Conservation (phyloP, 2,329 filamentous ascomycete species). For the Aspergillus tamarii region DNA sequence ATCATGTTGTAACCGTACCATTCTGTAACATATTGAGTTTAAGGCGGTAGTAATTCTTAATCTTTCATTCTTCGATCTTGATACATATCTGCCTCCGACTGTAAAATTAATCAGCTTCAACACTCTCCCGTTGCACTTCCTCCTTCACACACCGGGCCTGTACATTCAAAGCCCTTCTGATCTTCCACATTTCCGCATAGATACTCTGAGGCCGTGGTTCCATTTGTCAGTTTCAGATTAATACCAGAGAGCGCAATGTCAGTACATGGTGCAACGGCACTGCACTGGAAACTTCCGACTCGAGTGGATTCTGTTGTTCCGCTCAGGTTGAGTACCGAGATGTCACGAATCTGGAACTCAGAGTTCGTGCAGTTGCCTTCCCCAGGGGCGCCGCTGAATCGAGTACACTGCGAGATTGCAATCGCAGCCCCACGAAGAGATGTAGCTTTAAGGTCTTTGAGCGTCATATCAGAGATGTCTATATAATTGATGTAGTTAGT, state of each 20-base stretch:
- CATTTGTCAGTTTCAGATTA: slow-evolving; percentile 24
- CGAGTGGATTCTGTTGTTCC: slow-evolving; percentile 23
- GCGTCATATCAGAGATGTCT: slow-evolving; percentile 40
- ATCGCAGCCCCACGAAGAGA: slow-evolving; percentile 36
- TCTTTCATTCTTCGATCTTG: neutral
- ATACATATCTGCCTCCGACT: neutral
- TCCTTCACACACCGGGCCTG: slow-evolving; percentile 23
- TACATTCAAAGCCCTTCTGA: slow-evolving; percentile 29
- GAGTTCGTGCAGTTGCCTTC: slow-evolving; percentile 45
- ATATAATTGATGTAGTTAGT: neutral
- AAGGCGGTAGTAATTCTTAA: neutral
- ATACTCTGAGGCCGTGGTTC: slow-evolving; percentile 24
- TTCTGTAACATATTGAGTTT: neutral
- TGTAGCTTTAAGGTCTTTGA: slow-evolving; percentile 38
- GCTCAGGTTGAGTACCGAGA: slow-evolving; percentile 25
- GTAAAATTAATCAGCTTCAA: neutral
- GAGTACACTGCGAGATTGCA: slow-evolving; percentile 46
- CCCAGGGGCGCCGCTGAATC: slow-evolving; percentile 34
- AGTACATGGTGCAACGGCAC: slow-evolving; percentile 31
- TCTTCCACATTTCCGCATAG: slow-evolving; percentile 31
- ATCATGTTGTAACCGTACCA: no score
- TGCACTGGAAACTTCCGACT: slow-evolving; percentile 37
- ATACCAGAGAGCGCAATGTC: slow-evolving; percentile 26
- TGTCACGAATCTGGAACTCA: slow-evolving; percentile 44
- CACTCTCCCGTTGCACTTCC: slow-evolving; percentile 39